Percentiles rank a stretch among this genome's conserved stretches.
These are phyloP conservation scores for Phytophthora cryptogea DNA, from an alignment of 352 stramenopile species.

Conservation along the genomic window DNA sequence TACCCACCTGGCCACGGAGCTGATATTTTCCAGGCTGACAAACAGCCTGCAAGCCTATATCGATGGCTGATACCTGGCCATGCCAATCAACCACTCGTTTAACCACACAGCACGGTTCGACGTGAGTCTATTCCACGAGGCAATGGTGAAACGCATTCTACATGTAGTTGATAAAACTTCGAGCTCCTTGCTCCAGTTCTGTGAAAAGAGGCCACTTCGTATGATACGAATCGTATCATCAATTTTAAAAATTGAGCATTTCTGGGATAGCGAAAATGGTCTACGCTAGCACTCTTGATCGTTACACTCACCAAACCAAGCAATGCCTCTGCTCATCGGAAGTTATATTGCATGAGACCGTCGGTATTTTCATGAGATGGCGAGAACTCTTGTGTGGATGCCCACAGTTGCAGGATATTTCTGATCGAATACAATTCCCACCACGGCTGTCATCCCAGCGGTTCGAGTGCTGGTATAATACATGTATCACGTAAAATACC, in stretches of 20 bases:
- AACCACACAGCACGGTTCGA: too few species aligned
- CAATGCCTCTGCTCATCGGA: conserved; percentile 56
- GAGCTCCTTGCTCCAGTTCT: too few species aligned
- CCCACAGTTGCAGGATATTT: conserved; percentile 10
- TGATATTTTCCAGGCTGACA: neutral
- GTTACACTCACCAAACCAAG: neutral
- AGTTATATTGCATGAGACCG: conserved; percentile 56
- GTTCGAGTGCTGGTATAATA: conserved; percentile 68
- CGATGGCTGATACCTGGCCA: too few species aligned
- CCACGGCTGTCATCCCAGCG: conserved; percentile 18
- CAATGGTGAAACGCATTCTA: too few species aligned
- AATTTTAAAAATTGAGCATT: too few species aligned
- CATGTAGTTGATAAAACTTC: too few species aligned
- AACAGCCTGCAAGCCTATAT: neutral
- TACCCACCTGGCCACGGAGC: neutral
- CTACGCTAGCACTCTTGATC: too few species aligned
- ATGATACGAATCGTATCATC: too few species aligned
- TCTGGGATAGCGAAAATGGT: too few species aligned
- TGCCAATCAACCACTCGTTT: too few species aligned
- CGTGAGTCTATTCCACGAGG: too few species aligned
- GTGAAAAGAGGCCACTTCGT: too few species aligned
- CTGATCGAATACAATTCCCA: conserved; percentile 26
- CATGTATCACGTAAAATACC: conserved; percentile 61
- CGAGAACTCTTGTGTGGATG: conserved; percentile 10
- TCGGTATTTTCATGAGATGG: conserved; percentile 50